Evolutionary conservation across 495 filamentous ascomycete species (phyloP).

Genomic region (Xylaria longipes): DNA sequence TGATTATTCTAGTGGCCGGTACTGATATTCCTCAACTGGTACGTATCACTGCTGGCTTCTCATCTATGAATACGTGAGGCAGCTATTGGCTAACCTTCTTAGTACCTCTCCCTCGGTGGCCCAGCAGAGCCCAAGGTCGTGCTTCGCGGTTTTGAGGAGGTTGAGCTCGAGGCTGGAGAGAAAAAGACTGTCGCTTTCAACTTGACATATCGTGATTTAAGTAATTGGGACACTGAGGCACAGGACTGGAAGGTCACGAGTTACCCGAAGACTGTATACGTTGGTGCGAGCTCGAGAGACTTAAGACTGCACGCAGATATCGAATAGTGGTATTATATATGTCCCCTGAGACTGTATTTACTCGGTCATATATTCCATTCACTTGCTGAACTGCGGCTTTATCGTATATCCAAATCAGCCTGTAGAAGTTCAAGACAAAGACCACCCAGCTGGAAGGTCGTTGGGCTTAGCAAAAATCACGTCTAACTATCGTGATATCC

Average conservation of each 20-base stretch:
- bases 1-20: slow-evolving; percentile 44
- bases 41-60: slow-evolving; percentile 35
- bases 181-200: slow-evolving; percentile 66
- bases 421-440: not conserved
- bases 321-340: not conserved
- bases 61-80: not conserved
- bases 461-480: not conserved
- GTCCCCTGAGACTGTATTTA: not conserved
- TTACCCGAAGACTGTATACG: slow-evolving; percentile 45
- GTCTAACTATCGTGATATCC: not conserved
- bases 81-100: slow-evolving; percentile 60
- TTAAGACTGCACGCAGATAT: slow-evolving; percentile 31
- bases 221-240: slow-evolving; percentile 76
- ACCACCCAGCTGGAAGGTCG: not conserved
- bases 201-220: slow-evolving; percentile 74
- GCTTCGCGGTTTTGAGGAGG: slow-evolving; percentile 81
- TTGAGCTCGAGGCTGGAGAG: slow-evolving; percentile 64
- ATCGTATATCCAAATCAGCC: not conserved
- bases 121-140: slow-evolving; percentile 71
- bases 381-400: not conserved
- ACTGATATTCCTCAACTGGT: slow-evolving; percentile 67
- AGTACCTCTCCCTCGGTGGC: slow-evolving; percentile 65
- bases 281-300: slow-evolving; percentile 49
- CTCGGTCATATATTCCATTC: not conserved
- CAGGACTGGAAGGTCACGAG: slow-evolving; percentile 76